Evolutionary conservation across 2,329 filamentous ascomycete species (phyloP).

Genomic region (Talaromyces funiculosus): DNA sequence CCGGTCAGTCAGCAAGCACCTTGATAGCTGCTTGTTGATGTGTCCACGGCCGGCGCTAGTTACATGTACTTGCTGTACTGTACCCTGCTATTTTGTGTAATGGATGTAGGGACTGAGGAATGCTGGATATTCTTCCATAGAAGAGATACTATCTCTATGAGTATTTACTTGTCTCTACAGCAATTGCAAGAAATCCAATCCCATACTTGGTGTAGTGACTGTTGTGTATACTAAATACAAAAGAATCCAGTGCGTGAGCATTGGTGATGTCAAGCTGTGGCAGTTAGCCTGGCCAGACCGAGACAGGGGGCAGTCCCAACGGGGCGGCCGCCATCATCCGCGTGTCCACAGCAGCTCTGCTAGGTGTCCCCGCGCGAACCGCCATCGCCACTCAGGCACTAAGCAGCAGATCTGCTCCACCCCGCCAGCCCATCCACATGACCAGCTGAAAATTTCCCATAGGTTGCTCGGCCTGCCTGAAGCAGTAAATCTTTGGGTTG

Average conservation of each 20-base stretch:
- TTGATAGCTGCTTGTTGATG: background rate
- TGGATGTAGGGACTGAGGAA: background rate
- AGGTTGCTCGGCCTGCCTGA: background rate
- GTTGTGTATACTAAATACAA: background rate
- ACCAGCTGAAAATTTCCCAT: conserved; percentile 16
- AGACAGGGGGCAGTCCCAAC: background rate
- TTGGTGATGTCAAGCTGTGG: conserved; percentile 12
- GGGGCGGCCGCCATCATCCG: background rate
- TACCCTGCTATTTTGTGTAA: background rate
- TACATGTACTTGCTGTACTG: background rate
- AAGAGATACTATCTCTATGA: background rate
- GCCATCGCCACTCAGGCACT: background rate
- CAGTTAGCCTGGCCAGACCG: conserved; percentile 11
- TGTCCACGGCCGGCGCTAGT: background rate
- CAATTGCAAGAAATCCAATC: background rate
- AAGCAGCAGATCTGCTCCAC: conserved; percentile 1
- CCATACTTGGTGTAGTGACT: background rate
- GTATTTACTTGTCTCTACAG: no score
- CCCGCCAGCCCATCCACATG: conserved; percentile 11
- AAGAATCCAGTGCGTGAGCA: conserved; percentile 7
- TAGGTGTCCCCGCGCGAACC: conserved; percentile 1
- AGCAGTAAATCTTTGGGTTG: background rate
- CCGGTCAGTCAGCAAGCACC: background rate
- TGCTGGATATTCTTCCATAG: background rate
- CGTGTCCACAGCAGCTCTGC: background rate